Evolutionary conservation across 2,329 filamentous ascomycete species (phyloP), one percentile per base, ranked within the genome.

Genomic region (Byssoonygena ceratinophila): DNA sequence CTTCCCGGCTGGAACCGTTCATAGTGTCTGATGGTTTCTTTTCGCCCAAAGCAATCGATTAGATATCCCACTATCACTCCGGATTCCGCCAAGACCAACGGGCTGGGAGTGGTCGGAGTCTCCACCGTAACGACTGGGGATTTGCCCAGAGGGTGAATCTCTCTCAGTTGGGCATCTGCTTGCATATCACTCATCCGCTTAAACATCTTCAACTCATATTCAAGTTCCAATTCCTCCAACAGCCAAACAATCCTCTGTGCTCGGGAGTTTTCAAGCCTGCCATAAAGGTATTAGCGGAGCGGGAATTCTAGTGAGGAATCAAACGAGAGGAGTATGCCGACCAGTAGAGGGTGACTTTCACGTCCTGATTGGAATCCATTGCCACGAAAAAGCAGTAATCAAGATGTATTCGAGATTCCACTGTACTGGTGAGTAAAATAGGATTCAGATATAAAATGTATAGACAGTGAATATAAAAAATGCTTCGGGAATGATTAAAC

Each of bases 181-280:
- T 86, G 74, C 59, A 46, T 50, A 52, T 83, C 78, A 53, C 69
- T 61, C 36, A 67, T 66, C 34, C 90, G 83, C 67, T 87, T 87
- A 76, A 85, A 92, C 51, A 84, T 76, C 63, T 91, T 81, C 54
- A 96, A 71, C 56, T 90, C 80, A 69, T 94, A 95, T 25, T 83
- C 77, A 31, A 94, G 68, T 40, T 84, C 77, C 56, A 92, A 81
- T 68, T 91, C 87, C 66, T 92, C 86, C 40, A 94, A 78, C 5
- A 94, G 81, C 86, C 87, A 94, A 41, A 92, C 73, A 54, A 91
- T 84, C 57, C 87, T 82, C 68, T 94, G 87, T 11, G 86, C 81
- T 59, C 89, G 85, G 52, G 88, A 94, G 60, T 84, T 75, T 60
- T 91, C 80, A 55, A 94, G 83, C 88, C 88, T 94, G n/a, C n/a